Evolutionary conservation across 2,329 filamentous ascomycete species (phyloP).

Genomic region (Curvularia lunata): DNA sequence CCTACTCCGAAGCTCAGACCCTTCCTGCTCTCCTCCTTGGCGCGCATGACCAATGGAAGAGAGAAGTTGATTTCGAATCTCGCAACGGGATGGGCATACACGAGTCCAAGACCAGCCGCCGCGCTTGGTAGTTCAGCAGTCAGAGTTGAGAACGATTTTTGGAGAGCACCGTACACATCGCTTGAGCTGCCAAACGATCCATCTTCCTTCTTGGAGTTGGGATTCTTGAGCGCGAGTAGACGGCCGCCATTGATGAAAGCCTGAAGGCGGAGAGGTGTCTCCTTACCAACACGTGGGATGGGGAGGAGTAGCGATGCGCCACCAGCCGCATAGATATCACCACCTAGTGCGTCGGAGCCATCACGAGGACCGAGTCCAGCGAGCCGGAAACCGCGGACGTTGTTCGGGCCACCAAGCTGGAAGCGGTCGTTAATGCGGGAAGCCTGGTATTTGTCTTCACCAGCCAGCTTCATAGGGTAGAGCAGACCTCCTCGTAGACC

Average conservation of each 20-base stretch:
- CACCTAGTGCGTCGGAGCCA: slow-evolving; percentile 82
- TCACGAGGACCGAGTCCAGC: slow-evolving; percentile 89
- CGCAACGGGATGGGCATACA: slow-evolving; percentile 93
- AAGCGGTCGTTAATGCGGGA: slow-evolving; percentile 94
- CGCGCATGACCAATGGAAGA: slow-evolving; percentile 79
- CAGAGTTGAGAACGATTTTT: slow-evolving; percentile 71
- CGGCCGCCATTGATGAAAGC: slow-evolving; percentile 90
- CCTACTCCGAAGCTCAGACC: slow-evolving; percentile 95
- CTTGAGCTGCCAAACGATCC: slow-evolving; percentile 54
- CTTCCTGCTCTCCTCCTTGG: slow-evolving; percentile 86
- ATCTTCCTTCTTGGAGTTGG: slow-evolving; percentile 52
- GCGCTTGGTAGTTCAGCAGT: slow-evolving; percentile 79
- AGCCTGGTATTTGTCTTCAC: slow-evolving; percentile 61
- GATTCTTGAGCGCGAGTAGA: slow-evolving; percentile 73
- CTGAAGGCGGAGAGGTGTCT: slow-evolving; percentile 85
- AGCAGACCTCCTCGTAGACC: slow-evolving; percentile 82
- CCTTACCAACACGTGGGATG: slow-evolving; percentile 78
- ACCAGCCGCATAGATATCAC: slow-evolving; percentile 89
- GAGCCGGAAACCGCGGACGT: slow-evolving; percentile 91
- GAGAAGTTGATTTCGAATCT: slow-evolving; percentile 97
- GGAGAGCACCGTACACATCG: slow-evolving; percentile 62
- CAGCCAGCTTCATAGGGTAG: slow-evolving; percentile 76
- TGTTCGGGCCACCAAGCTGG: slow-evolving; percentile 90
- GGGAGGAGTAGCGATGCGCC: slow-evolving; percentile 86
- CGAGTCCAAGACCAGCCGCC: slow-evolving; percentile 85